Evolutionary conservation across 768 basidiomycete species (phyloP), one percentile per base, ranked within the genome.

Genomic region (Ramaria rubella): DNA sequence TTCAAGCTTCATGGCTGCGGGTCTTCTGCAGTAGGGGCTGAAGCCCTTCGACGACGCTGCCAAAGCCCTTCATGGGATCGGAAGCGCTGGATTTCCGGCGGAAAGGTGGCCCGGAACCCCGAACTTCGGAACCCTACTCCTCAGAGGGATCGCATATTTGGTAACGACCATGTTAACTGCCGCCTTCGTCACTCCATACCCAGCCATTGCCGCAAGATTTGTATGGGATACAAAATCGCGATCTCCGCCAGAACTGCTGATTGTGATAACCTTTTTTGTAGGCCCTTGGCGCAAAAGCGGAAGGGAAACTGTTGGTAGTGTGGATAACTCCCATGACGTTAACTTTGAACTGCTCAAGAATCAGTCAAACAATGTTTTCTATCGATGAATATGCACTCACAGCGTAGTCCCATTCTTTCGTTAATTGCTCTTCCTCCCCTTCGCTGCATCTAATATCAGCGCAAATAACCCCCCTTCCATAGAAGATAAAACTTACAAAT

Each of bases 171-270:
- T 66, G 56, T 75, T 71, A 8, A 71, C 34, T 2, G 70, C 75
- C 4, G 69, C 68, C 63, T 77, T 75, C 52, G 73, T 67, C 26
- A 72, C 63, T 27, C 62, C 55, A 62, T 77, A 77, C 8, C 69
- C 58, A 4, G 59, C 55, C 17, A 29, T 14, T 12, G 14, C 43
- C 15, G 26, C 19, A 31, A 60, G 55, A 11, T 57, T 64, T n/a
- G 58, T 11, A 5, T 12, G 8, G 19, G 69, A 42, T 2, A 61
- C 64, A 19, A 69, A 29, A 2, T 69, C 70, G 2, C 56, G 43
- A 59, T 70, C 71, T 14, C 59, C 72, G 15, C 69, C 30, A 2
- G 4, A 3, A 23, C 61, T 65, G 56, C 60, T 63, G 56, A 76
- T 53, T 1, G 67, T 62, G 59, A 74, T 60, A 43, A 75, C 70